A percentile compares a stretch with the other conserved stretches of the same genome.
These are phyloP conservation scores for Starmerella ratchasimensis DNA, from an alignment of 805 yeast species.

Conservation along the genomic window DNA sequence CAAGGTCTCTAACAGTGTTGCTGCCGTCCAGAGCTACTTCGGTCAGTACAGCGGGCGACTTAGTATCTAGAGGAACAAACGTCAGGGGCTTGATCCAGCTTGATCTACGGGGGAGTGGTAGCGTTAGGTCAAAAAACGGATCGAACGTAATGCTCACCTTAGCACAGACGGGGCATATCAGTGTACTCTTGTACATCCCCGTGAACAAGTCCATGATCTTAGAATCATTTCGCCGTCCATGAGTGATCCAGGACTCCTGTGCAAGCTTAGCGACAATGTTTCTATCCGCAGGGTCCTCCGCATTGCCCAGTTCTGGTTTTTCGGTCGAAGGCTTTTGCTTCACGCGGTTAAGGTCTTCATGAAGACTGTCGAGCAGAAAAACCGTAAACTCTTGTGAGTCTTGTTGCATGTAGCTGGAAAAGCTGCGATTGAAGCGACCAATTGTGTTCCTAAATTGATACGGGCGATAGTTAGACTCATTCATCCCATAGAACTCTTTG, in stretches of 20 bases:
- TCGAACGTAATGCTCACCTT: slow-evolving; percentile 81
- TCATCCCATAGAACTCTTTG: slow-evolving; percentile 36
- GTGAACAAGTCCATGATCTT: slow-evolving; percentile 73
- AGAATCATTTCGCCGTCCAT: slow-evolving; percentile 70
- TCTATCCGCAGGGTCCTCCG: slow-evolving; percentile 41
- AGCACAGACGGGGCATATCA: slow-evolving; percentile 73
- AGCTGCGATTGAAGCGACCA: slow-evolving; percentile 66
- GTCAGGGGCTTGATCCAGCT: slow-evolving; percentile 56
- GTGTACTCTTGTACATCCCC: slow-evolving; percentile 80
- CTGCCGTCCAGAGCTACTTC: slow-evolving; percentile 63
- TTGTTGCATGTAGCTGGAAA: slow-evolving; percentile 73
- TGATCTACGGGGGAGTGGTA: slow-evolving; percentile 64
- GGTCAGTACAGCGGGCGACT: slow-evolving; percentile 35
- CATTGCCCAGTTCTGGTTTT: slow-evolving; percentile 64
- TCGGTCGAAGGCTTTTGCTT: slow-evolving; percentile 72
- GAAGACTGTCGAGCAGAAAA: slow-evolving; percentile 74
- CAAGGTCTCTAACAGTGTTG: slow-evolving; percentile 47
- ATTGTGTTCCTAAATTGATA: slow-evolving; percentile 62
- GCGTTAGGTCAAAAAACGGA: slow-evolving; percentile 79
- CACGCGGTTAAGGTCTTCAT: slow-evolving; percentile 82
- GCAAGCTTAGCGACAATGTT: slow-evolving; percentile 46
- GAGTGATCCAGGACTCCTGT: slow-evolving; percentile 63
- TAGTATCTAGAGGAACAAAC: slow-evolving; percentile 40
- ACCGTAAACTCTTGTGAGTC: slow-evolving; percentile 90
- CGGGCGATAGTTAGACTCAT: slow-evolving; percentile 35